phyloP scores from a whole-genome alignment of 2,329 filamentous ascomycete genomes.

The Botrytis galanthina region DNA sequence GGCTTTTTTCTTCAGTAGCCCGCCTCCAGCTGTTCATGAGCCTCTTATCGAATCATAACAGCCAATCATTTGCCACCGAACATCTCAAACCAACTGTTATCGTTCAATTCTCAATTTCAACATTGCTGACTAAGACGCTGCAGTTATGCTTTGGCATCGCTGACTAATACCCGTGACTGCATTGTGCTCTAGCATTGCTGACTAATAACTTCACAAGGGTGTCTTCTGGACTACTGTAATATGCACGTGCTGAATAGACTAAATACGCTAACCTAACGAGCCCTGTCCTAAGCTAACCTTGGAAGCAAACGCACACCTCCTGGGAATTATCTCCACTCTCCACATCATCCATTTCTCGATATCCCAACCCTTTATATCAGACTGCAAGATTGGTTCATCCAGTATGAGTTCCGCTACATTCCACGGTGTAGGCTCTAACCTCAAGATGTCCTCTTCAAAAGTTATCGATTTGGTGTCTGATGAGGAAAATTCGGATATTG shows the following conservation, averaged over 20 bases:
- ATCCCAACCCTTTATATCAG: neutral
- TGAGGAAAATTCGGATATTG: conserved; percentile 1
- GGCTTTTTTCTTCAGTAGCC: neutral
- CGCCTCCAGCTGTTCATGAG: neutral
- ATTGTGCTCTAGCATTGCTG: neutral
- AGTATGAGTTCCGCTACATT: conserved; percentile 9
- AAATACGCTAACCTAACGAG: neutral
- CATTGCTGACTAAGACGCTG: neutral
- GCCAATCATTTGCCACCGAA: neutral
- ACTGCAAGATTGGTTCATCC: neutral
- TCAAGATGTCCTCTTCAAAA: conserved; percentile 17
- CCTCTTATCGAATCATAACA: neutral
- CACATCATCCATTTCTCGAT: neutral
- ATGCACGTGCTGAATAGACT: neutral
- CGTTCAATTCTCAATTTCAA: neutral
- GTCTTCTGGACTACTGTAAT: neutral
- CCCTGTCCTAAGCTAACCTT: neutral
- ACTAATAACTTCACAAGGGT: neutral
- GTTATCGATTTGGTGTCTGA: conserved; percentile 10
- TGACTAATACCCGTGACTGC: too few relatives aligned
- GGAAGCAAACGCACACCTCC: neutral
- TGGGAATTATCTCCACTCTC: neutral
- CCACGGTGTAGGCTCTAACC: neutral
- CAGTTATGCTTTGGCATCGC: neutral
- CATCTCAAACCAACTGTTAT: neutral